Percentiles rank a stretch among this genome's conserved stretches.
These are phyloP conservation scores for Aaosphaeria pasadenensis DNA, from an alignment of 2,329 filamentous ascomycete species.

Conservation along the genomic window DNA sequence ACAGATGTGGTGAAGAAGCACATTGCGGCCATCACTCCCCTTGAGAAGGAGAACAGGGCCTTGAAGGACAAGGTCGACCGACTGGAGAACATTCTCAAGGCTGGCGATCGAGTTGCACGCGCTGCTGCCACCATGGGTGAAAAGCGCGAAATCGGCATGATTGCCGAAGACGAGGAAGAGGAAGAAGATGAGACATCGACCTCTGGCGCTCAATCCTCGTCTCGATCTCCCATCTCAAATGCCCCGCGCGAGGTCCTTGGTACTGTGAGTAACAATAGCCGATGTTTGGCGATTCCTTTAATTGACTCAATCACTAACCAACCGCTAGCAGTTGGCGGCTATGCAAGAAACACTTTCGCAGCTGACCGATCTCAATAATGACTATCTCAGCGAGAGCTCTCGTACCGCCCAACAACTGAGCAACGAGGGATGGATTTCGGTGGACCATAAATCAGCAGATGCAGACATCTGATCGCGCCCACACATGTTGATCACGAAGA, in stretches of 20 bases:
- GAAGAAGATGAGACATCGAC: slow-evolving; percentile 14
- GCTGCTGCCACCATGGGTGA: slow-evolving; percentile 33
- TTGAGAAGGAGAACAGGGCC: slow-evolving; percentile 29
- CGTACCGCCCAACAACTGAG: slow-evolving; percentile 27
- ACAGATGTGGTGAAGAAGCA: slow-evolving; percentile 34
- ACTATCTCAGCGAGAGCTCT: slow-evolving; percentile 31
- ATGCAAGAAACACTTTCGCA: slow-evolving; percentile 36
- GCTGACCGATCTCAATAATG: slow-evolving; percentile 34
- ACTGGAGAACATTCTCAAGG: slow-evolving; percentile 31
- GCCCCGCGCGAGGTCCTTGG: slow-evolving; percentile 26
- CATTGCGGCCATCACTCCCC: slow-evolving; percentile 29
- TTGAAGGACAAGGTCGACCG: slow-evolving; percentile 33
- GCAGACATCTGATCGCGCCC: not conserved
- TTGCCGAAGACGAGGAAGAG: slow-evolving; percentile 30
- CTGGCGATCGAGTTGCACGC: slow-evolving; percentile 34
- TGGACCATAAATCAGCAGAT: slow-evolving; percentile 5
- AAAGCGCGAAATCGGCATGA: slow-evolving; percentile 28
- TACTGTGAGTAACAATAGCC: slow-evolving; percentile 27
- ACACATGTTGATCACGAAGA: too few species aligned
- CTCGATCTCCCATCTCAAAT: slow-evolving; percentile 1
- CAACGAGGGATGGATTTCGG: slow-evolving; percentile 23
- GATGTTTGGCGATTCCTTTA: not conserved
- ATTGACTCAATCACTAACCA: slow-evolving; percentile 19
- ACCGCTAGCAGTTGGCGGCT: slow-evolving; percentile 36
- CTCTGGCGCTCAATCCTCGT: slow-evolving; percentile 9